Conservation (phyloP, 140 eudicot genomes). For the Cichorium intybus region DNA sequence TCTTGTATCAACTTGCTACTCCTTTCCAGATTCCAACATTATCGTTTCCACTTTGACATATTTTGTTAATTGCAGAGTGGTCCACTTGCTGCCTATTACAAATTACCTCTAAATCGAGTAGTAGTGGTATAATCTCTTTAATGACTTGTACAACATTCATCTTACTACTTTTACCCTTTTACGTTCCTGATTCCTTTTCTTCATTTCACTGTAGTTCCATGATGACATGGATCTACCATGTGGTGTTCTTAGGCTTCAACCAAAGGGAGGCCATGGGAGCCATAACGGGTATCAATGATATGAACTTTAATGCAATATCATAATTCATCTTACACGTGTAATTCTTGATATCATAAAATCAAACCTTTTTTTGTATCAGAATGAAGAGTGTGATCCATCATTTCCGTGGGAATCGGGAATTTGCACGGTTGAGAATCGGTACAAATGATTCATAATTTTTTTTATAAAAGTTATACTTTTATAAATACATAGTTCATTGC, state of each 20-base stretch:
- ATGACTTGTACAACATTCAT: not conserved
- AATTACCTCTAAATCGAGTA: constrained; percentile 84
- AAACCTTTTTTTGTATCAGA: constrained; percentile 28
- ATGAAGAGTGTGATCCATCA: constrained; percentile 80
- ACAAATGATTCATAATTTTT: not conserved
- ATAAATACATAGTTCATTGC: constrained; percentile 1
- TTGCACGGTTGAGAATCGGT: constrained; percentile 88
- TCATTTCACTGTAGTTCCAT: constrained; percentile 53
- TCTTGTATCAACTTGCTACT: not conserved
- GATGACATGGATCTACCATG: constrained; percentile 95
- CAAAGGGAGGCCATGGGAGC: constrained; percentile 73
- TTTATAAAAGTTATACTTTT: not conserved
- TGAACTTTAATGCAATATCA: not conserved
- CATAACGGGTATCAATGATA: constrained; percentile 74
- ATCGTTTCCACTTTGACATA: not conserved
- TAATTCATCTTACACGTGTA: not conserved
- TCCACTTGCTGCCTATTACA: constrained; percentile 91
- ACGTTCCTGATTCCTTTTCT: not conserved
- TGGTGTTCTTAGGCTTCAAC: constrained; percentile 89
- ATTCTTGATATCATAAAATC: not conserved
- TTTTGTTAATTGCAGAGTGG: constrained; percentile 63
- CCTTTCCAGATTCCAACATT: not conserved
- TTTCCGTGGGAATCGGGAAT: constrained; percentile 76
- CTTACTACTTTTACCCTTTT: not conserved
- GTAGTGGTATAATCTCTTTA: constrained; percentile 57